Percentiles rank a stretch among this genome's conserved stretches.
Conservation (phyloP, 2,329 filamentous ascomycete genomes). For the Emericellopsis cladophorae region DNA sequence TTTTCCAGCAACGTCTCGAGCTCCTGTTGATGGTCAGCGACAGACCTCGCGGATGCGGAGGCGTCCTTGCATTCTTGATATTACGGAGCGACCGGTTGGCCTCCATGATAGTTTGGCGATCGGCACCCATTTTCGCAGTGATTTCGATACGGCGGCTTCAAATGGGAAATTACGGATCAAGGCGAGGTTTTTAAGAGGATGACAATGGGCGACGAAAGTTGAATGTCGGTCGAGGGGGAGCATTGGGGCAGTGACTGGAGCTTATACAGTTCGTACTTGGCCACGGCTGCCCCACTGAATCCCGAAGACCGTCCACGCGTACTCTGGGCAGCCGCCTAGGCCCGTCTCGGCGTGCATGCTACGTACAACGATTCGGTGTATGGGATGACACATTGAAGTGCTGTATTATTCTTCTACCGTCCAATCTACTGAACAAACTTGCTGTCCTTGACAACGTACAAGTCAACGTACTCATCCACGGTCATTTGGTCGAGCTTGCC, state of each 20-base stretch:
- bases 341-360: too few relatives aligned
- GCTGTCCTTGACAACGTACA: slow-evolving; percentile 56
- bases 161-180: too few relatives aligned
- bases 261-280: too few relatives aligned
- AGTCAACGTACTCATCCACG: slow-evolving; percentile 87
- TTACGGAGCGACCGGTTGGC: slow-evolving; percentile 76
- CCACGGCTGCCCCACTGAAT: too few relatives aligned
- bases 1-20: slow-evolving; percentile 81
- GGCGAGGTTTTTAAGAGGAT: background rate
- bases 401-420: too few relatives aligned
- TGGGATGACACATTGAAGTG: too few relatives aligned
- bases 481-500: slow-evolving; percentile 67
- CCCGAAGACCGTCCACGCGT: too few relatives aligned
- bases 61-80: slow-evolving; percentile 63
- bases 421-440: slow-evolving; percentile 27
- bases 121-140: slow-evolving; percentile 29
- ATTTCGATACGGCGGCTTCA: background rate
- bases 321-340: too few relatives aligned
- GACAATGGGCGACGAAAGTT: background rate
- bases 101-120: slow-evolving; percentile 49
- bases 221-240: background rate
- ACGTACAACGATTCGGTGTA: too few relatives aligned
- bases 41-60: too few relatives aligned
- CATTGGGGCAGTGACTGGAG: background rate
- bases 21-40: slow-evolving; percentile 47